phyloP scores from a whole-genome alignment of 225 moss, liverwort and hornwort genomes.

The Lunularia cruciata region DNA sequence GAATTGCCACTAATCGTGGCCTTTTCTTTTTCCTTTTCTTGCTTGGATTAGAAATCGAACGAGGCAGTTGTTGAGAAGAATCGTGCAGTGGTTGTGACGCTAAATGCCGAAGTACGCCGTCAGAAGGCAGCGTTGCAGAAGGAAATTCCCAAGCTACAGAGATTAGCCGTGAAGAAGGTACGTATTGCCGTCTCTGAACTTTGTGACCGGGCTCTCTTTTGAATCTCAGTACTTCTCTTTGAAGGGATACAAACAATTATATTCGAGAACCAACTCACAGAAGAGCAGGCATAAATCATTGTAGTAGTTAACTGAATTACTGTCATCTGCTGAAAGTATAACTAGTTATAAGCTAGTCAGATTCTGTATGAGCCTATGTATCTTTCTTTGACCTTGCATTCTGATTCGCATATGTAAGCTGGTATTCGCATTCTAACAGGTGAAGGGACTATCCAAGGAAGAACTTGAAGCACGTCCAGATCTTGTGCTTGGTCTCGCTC shows the following conservation, averaged over 20 bases:
- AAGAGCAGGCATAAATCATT: neutral
- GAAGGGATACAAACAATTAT: too few relatives aligned
- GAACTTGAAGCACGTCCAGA: conserved; percentile 65
- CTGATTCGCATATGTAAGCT: neutral
- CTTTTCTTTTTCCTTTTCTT: neutral
- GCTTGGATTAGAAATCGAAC: conserved; percentile 52
- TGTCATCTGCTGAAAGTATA: too few relatives aligned
- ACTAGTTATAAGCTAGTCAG: too few relatives aligned
- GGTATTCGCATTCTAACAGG: conserved; percentile 29
- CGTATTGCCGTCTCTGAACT: neutral
- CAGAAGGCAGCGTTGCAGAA: conserved; percentile 54
- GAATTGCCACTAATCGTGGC: too few relatives aligned
- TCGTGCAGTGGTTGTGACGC: conserved; percentile 56
- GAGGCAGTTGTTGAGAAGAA: conserved; percentile 60
- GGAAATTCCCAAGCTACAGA: conserved; percentile 68
- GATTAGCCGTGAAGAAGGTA: conserved; percentile 67
- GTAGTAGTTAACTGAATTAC: too few relatives aligned
- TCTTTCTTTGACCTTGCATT: neutral
- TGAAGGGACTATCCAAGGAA: conserved; percentile 60
- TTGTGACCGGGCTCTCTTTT: neutral
- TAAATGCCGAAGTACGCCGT: conserved; percentile 69
- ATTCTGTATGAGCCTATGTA: neutral
- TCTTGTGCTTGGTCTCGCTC: conserved; percentile 55
- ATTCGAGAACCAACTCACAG: too few relatives aligned
- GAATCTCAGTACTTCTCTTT: too few relatives aligned